Evolutionary conservation across 495 filamentous ascomycete species (phyloP), one percentile per base, ranked within the genome.

Genomic region (Xylaria castorea): DNA sequence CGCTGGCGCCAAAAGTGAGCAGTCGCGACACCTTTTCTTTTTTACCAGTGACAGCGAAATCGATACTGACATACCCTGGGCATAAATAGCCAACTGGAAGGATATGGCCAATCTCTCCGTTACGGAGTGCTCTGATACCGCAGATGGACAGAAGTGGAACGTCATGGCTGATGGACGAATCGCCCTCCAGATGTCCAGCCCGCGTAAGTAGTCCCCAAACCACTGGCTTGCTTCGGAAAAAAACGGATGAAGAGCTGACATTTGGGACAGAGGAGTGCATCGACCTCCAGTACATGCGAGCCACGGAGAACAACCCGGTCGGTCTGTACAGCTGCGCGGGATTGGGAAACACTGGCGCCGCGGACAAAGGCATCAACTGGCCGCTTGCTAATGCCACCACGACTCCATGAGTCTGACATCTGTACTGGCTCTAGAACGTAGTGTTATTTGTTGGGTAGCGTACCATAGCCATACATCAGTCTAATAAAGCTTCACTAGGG

Each of bases 331-430:
- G 62, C 72, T 88, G 86, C 74, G 84, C 83, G 0, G 86, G 86
- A 0, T 71, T 88, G 55, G 83, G 81, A 6, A 86, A 86, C 74
- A 80, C 76, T 0, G 86, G 86, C 12, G 86, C 86, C 1, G 81
- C 75, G 32, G 86, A 88, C 78, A 86, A 85, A 79, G 86, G 86
- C 5, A 86, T 87, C 75, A 87, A 87, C 77, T 88, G 86, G 86
- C 85, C 85, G 3, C 77, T 86, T 2, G 76, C 78, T 38, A 80
- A 86, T 66, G 85, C 75, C 11, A 78, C 78, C 22, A 50, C 73
- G 11, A 44, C 67, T 25, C 38, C 48, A 34, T 57, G 34, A 57
- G 36, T 11, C 6, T 7, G 5, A 51, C 5, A 18, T 20, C 22
- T 30, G 3, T 34, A 22, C 34, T 42, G 20, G 34, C 46, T 68